These are phyloP conservation scores for Aspergillus sclerotiicarbonarius DNA, from an alignment of 495 filamentous ascomycete genomes.

Conservation along the genomic window DNA sequence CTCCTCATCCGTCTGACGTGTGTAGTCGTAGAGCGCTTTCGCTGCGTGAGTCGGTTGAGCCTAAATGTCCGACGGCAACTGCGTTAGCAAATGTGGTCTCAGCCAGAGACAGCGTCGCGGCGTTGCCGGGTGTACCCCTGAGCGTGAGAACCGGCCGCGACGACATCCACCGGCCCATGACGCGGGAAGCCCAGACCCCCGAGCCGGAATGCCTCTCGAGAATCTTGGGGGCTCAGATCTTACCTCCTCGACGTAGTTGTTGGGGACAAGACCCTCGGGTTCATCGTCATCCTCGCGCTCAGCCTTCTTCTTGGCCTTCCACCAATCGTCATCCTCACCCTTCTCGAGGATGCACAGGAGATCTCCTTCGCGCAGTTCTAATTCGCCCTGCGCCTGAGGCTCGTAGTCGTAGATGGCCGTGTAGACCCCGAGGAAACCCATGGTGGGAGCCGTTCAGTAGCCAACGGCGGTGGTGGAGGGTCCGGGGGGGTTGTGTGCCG, in stretches of 20 bases:
- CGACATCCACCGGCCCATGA: slow-evolving; percentile 1
- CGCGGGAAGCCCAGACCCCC: not conserved
- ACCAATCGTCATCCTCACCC: slow-evolving; percentile 89
- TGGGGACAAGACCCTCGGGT: slow-evolving; percentile 87
- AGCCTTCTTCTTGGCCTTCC: slow-evolving; percentile 97
- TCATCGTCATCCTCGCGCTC: slow-evolving; percentile 90
- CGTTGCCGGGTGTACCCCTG: slow-evolving; percentile 13
- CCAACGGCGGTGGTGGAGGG: slow-evolving; percentile 1
- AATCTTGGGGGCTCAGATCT: slow-evolving; percentile 27
- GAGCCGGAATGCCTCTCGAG: not conserved
- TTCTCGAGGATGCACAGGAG: slow-evolving; percentile 90
- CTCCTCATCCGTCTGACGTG: slow-evolving; percentile 95
- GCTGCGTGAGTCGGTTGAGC: slow-evolving; percentile 69
- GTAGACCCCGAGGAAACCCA: slow-evolving; percentile 88
- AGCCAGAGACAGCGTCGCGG: slow-evolving; percentile 10
- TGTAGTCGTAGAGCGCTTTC: slow-evolving; percentile 93
- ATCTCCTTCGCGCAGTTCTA: slow-evolving; percentile 85
- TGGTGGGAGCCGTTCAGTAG: slow-evolving; percentile 29
- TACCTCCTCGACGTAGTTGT: slow-evolving; percentile 97
- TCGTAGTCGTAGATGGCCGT: slow-evolving; percentile 91
- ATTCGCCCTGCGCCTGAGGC: slow-evolving; percentile 84
- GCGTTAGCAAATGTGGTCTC: slow-evolving; percentile 7
- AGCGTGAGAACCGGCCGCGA: slow-evolving; percentile 7
- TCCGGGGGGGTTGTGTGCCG: slow-evolving; percentile 6
- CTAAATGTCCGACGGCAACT: slow-evolving; percentile 37